Evolutionary conservation across 306 rosid species (phyloP).

Genomic region (Sesbania bispinosa): DNA sequence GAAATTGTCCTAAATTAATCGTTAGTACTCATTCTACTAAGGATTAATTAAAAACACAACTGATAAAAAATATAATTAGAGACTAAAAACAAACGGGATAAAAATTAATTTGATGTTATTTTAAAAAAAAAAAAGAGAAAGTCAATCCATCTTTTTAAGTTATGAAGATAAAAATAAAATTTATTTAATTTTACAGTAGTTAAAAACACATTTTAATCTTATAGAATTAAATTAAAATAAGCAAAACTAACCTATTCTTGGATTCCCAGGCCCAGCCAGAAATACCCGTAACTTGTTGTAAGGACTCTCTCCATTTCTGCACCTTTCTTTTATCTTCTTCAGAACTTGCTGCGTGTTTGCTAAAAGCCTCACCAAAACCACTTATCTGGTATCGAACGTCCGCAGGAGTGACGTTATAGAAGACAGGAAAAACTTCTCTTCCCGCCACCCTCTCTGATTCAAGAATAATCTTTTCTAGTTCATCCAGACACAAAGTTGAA

Average conservation of each 20-base stretch:
- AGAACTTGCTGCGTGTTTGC: not conserved
- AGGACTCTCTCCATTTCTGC: not conserved
- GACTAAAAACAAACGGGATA: no score
- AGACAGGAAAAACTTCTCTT: not conserved
- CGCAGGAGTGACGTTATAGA: slow-evolving; percentile 5
- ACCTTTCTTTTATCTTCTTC: not conserved
- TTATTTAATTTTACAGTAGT: no score
- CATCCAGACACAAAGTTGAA: slow-evolving; percentile 15
- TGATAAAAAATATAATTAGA: no score
- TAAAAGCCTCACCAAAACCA: not conserved
- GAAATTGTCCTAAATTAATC: no score
- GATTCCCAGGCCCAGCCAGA: not conserved
- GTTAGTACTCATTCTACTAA: no score
- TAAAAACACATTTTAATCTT: no score
- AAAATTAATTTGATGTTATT: no score
- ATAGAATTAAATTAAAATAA: no score
- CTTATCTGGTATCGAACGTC: not conserved
- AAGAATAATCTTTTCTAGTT: slow-evolving; percentile 19
- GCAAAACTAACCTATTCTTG: not conserved
- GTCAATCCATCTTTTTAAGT: no score
- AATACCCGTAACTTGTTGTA: not conserved
- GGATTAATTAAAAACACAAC: no score
- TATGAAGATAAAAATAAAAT: no score
- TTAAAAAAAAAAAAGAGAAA: no score
- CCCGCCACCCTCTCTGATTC: not conserved